Evolutionary conservation across 257 asterid species (phyloP).

Genomic region (Paulownia fortunei): DNA sequence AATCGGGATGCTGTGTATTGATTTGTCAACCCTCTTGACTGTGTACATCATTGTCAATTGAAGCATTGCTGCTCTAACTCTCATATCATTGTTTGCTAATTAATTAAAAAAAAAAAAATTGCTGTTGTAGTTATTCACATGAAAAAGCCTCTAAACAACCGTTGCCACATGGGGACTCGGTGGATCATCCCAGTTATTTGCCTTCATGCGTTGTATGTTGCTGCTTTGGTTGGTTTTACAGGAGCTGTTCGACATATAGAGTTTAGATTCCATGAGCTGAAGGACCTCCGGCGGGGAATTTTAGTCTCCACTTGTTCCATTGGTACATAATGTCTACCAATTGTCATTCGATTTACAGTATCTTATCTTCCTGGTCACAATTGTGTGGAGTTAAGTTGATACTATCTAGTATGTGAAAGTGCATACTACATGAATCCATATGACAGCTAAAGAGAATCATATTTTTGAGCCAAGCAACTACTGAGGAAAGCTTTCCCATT

Average conservation of each 20-base stretch:
- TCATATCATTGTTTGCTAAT: conserved; percentile 15
- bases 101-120: conserved; percentile 8
- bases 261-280: conserved; percentile 84
- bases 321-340: conserved; percentile 47
- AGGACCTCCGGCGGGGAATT: conserved; percentile 88
- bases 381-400: not conserved
- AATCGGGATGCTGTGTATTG: not conserved
- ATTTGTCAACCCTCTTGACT: conserved; percentile 1
- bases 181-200: conserved; percentile 69
- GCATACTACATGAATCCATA: not conserved
- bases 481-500: not conserved
- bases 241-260: conserved; percentile 78
- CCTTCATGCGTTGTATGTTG: conserved; percentile 72
- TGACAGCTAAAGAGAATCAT: not conserved
- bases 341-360: not conserved
- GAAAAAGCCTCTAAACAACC: conserved; percentile 70
- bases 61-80: not conserved
- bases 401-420: not conserved
- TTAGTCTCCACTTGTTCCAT: conserved; percentile 66
- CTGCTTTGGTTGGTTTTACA: conserved; percentile 71
- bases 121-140: conserved; percentile 63
- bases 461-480: not conserved
- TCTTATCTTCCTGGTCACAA: not conserved
- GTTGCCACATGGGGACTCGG: conserved; percentile 74
- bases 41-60: not conserved